phyloP scores from a whole-genome alignment of 1,284 basidiomycete species.

The Sphagnurus paluster region DNA sequence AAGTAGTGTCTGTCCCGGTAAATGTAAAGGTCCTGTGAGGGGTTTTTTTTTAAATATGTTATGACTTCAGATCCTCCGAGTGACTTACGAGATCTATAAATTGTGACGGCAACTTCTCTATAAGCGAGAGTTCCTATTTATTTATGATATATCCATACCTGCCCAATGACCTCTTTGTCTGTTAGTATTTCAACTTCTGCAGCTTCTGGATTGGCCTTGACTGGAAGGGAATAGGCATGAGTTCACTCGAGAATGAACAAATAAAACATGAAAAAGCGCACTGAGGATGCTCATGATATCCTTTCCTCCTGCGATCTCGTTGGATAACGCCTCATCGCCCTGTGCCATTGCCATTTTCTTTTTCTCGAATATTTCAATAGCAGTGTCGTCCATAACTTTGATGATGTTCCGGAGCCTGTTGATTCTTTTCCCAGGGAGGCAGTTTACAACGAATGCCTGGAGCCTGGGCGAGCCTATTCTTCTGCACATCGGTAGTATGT shows the following conservation, averaged over 20 bases:
- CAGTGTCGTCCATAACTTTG: slow-evolving; percentile 34
- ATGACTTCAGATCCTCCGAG: neutral
- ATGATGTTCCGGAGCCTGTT: slow-evolving; percentile 31
- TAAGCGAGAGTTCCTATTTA: slow-evolving; percentile 16
- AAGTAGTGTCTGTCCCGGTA: slow-evolving; percentile 47
- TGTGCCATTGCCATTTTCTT: slow-evolving; percentile 32
- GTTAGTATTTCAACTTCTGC: slow-evolving; percentile 19
- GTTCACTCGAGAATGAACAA: no score
- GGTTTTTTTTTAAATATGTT: neutral
- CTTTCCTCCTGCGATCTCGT: slow-evolving; percentile 36
- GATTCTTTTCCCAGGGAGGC: slow-evolving; percentile 29
- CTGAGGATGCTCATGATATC: slow-evolving; percentile 48
- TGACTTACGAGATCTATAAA: slow-evolving; percentile 37
- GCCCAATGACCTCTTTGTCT: slow-evolving; percentile 17
- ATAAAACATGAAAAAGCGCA: no score
- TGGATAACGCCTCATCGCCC: slow-evolving; percentile 28
- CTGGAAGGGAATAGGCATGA: slow-evolving; percentile 16
- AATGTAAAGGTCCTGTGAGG: slow-evolving; percentile 41
- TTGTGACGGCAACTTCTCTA: no score
- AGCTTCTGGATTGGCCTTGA: slow-evolving; percentile 27
- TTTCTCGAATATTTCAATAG: slow-evolving; percentile 32
- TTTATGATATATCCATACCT: slow-evolving; percentile 2
- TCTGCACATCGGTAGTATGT: slow-evolving; percentile 22
- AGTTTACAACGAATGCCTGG: slow-evolving; percentile 29
- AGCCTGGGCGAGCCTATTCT: slow-evolving; percentile 27